Evolutionary conservation across 2,329 filamentous ascomycete species (phyloP).

Genomic region (Incumbomyces lentus): DNA sequence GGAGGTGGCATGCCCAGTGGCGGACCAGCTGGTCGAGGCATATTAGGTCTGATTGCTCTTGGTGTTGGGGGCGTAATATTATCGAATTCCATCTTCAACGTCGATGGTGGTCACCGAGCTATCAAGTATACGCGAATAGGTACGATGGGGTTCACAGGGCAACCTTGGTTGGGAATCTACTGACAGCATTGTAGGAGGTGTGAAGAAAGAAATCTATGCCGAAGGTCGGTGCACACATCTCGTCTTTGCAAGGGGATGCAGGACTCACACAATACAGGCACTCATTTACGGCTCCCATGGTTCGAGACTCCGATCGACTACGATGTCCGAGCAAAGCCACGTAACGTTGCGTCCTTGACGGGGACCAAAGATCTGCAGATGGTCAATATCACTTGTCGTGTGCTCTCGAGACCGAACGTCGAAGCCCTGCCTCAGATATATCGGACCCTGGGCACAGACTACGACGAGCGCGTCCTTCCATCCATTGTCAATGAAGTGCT

Average conservation of each 20-base stretch:
- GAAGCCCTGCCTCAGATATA: constrained; percentile 92
- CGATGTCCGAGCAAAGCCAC: constrained; percentile 93
- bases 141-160: neutral
- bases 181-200: constrained; percentile 46
- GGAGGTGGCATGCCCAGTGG: constrained; percentile 43
- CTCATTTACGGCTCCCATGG: constrained; percentile 90
- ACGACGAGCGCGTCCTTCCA: constrained; percentile 90
- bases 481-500: constrained; percentile 98
- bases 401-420: constrained; percentile 81
- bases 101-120: constrained; percentile 95
- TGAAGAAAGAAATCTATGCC: constrained; percentile 88
- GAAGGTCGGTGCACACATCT: constrained; percentile 55
- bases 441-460: constrained; percentile 86
- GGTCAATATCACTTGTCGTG: constrained; percentile 98
- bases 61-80: constrained; percentile 31
- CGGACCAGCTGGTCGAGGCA: constrained; percentile 44
- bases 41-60: constrained; percentile 45
- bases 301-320: constrained; percentile 94
- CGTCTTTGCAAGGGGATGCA: neutral
- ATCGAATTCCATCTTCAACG: constrained; percentile 60
- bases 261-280: constrained; percentile 46
- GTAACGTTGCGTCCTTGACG: constrained; percentile 91
- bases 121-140: constrained; percentile 92
- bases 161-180: neutral
- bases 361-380: constrained; percentile 99